Conservation (phyloP, 495 filamentous ascomycete genomes). For the Staphylotrichum tortipilum region DNA sequence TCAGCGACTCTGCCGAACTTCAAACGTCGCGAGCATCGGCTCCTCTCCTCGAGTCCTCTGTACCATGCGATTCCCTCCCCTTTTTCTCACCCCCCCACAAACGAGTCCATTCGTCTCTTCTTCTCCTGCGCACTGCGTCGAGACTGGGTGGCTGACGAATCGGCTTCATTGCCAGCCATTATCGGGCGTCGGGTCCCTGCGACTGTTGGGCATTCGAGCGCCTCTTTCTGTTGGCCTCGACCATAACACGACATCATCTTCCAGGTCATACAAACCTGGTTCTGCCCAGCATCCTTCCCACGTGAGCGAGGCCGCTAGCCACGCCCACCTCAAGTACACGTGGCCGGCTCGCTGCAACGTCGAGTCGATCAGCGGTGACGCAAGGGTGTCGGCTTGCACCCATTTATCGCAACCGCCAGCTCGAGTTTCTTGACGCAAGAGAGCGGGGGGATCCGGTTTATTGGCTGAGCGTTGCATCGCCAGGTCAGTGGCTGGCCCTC, state of each 20-base stretch:
- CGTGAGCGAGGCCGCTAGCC: not conserved
- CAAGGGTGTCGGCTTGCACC: not conserved
- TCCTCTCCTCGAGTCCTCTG: too few species aligned
- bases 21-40: too few species aligned
- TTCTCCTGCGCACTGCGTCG: too few species aligned
- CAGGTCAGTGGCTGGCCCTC: too few species aligned
- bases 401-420: too few species aligned
- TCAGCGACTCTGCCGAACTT: not conserved
- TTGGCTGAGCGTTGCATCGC: too few species aligned
- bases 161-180: not conserved
- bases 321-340: not conserved
- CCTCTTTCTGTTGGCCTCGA: not conserved
- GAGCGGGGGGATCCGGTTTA: too few species aligned
- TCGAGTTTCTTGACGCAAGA: too few species aligned
- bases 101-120: too few species aligned
- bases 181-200: not conserved
- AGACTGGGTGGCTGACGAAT: not conserved
- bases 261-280: not conserved
- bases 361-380: constrained; percentile 3
- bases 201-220: not conserved
- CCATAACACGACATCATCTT: not conserved
- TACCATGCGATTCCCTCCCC: not conserved
- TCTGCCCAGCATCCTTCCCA: too few species aligned
- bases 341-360: constrained; percentile 6
- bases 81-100: too few species aligned